A percentile compares a stretch with the other conserved stretches of the same genome.
Conservation (phyloP, 202 grass and related monocot species). For the Schoenoplectus tabernaemontani region DNA sequence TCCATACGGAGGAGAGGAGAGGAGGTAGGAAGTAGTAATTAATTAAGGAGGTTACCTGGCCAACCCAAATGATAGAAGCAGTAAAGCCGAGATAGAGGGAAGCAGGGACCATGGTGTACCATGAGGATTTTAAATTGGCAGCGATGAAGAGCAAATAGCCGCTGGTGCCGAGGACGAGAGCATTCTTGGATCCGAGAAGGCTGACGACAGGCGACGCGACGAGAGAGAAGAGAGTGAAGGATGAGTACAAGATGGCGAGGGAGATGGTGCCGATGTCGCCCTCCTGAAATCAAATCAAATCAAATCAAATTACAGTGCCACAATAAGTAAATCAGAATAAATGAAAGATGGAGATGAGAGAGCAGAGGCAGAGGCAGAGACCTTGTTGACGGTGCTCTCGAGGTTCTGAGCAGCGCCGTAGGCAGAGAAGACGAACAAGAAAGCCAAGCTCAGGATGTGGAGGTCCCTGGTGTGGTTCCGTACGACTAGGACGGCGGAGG, state of each 20-base stretch:
- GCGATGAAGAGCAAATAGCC: conserved; percentile 80
- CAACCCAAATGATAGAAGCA: conserved; percentile 89
- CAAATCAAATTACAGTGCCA: too few relatives aligned
- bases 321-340: too few relatives aligned
- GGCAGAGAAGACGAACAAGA: conserved; percentile 91
- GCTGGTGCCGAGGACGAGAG: conserved; percentile 64
- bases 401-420: conserved; percentile 96
- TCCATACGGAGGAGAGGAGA: too few relatives aligned
- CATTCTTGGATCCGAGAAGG: conserved; percentile 45
- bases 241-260: conserved; percentile 60
- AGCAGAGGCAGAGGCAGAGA: conserved; percentile 8
- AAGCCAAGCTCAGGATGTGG: conserved; percentile 65
- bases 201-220: conserved; percentile 46
- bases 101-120: conserved; percentile 80
- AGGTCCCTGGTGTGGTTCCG: conserved; percentile 41
- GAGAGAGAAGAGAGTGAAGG: conserved; percentile 74
- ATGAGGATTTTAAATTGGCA: conserved; percentile 71
- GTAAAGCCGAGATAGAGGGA: conserved; percentile 83
- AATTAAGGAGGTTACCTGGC: too few relatives aligned
- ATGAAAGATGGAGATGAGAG: too few relatives aligned
- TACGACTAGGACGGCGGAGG: not conserved
- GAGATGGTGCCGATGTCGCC: conserved; percentile 60
- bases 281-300: conserved; percentile 31
- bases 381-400: conserved; percentile 89
- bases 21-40: too few relatives aligned